Evolutionary conservation across 768 basidiomycete genomes (phyloP), one percentile per base, ranked within the genome.

Genomic region (Russula emetica): DNA sequence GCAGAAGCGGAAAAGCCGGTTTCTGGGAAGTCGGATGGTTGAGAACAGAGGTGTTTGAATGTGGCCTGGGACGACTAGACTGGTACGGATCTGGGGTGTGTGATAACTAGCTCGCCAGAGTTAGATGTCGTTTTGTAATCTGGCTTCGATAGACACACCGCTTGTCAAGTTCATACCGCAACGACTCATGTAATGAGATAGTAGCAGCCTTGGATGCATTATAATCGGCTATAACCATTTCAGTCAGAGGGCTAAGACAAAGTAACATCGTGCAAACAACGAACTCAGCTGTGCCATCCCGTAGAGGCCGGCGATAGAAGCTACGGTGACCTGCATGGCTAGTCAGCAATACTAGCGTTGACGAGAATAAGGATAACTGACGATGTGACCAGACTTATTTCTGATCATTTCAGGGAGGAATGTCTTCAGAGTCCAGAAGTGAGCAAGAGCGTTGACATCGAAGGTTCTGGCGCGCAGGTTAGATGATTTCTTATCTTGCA

Each of bases 121-220:
- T 67, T 63, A 60, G 61, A 52, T 56, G 42, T 62, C 66, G 36
- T 59, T 47, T 54, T 58, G 9, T 61, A 55, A 28, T 60, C 44
- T 13, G n/a, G n/a, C 57, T 28, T 2, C 3, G n/a, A 50, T 20
- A n/a, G 44, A 42, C 72, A 58, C 73, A 90, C 88, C 80, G 78
- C 50, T 87, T 84, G 72, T 94, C 89, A 20, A 98, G 83, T 73
- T 99, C 96, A 69, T 86, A 90, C 57, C 93, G 83, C 58, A 99
- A 80, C 16, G 90, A 87, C 67, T 94, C 90, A 69, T 96, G 86
- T 51, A 98, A 74, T 36, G 83, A 83, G 18, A 90, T 77, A 24
- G 90, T 72, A n/a, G 95, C 94, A 13, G 94, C 91, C 77, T 99
- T 99, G 28, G 92, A 93, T 10, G 94, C 92, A 73, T 81, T 82